Percentiles rank a stretch among this genome's conserved stretches.
Conservation (phyloP, 208 protist species). For the Strigomonas oncopelti region DNA sequence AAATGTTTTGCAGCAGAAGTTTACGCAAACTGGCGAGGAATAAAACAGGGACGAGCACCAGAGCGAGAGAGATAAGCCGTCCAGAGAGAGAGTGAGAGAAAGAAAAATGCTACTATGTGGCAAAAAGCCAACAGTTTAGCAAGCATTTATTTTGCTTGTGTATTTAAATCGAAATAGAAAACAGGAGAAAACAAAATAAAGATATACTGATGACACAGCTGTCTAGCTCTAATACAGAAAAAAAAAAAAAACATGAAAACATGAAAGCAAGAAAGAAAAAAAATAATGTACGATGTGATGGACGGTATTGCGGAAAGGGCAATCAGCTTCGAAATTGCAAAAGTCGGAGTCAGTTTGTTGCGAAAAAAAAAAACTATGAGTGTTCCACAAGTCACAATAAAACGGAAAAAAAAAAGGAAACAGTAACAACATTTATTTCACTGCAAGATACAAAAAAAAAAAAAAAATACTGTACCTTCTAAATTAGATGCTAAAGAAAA, state of each 20-base stretch:
- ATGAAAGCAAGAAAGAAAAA: neutral
- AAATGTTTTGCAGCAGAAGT: too few species aligned
- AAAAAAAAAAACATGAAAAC: neutral
- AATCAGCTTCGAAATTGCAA: too few species aligned
- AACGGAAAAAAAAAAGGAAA: conserved; percentile 16
- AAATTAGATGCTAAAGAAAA: neutral
- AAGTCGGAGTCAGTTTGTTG: too few species aligned
- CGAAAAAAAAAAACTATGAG: neutral
- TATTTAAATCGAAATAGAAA: neutral
- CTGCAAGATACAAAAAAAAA: conserved; percentile 4
- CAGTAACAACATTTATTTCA: conserved; percentile 3
- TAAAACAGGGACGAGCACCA: neutral
- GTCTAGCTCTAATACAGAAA: neutral
- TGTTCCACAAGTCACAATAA: conserved; percentile 11
- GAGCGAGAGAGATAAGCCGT: too few species aligned
- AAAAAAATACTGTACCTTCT: neutral
- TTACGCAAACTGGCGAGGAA: too few species aligned
- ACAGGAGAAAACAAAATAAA: conserved; percentile 8
- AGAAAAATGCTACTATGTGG: too few species aligned
- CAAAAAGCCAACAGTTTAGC: too few species aligned
- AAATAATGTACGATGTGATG: neutral
- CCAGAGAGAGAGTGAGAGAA: too few species aligned
- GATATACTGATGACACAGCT: neutral
- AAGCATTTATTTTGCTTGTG: too few species aligned
- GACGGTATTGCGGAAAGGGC: neutral